Conservation (phyloP, 2,329 filamentous ascomycete species). For the Diaporthe caulivora region DNA sequence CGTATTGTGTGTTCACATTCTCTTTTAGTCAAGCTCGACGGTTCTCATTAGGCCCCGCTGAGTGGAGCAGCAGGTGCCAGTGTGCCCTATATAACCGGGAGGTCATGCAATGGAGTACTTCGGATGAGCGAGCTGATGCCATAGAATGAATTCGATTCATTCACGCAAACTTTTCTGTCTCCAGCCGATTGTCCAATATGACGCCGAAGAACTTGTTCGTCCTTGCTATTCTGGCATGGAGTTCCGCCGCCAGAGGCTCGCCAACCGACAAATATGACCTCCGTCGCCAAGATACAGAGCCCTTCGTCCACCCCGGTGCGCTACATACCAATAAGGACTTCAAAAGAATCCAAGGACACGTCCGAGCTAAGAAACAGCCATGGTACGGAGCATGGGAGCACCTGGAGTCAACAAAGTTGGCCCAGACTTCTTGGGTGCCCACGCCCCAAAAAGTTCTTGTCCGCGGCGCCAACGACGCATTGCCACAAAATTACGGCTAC, state of each 20-base stretch:
- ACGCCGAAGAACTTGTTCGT: not conserved
- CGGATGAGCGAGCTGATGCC: not conserved
- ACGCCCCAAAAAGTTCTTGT: not conserved
- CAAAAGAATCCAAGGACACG: not conserved
- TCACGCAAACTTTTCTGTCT: too few relatives aligned
- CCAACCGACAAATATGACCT: not conserved
- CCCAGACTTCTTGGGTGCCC: not conserved
- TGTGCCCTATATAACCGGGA: not conserved
- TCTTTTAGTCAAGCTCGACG: too few relatives aligned
- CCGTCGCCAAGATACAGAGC: not conserved
- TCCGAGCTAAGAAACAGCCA: not conserved
- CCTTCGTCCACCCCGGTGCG: not conserved
- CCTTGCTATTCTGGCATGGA: not conserved
- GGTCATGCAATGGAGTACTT: not conserved
- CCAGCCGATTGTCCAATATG: not conserved
- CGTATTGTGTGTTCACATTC: not conserved
- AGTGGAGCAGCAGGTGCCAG: too few relatives aligned
- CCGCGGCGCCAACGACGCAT: not conserved
- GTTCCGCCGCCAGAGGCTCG: not conserved
- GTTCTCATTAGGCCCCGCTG: too few relatives aligned
- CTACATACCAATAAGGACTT: not conserved
- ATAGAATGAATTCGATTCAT: not conserved
- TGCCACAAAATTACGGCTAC: not conserved
- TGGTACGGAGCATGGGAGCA: constrained; percentile 16
- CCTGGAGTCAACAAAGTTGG: not conserved